These are phyloP conservation scores for Diaporthe humulicola DNA, from an alignment of 2,329 filamentous ascomycete species.

Conservation along the genomic window DNA sequence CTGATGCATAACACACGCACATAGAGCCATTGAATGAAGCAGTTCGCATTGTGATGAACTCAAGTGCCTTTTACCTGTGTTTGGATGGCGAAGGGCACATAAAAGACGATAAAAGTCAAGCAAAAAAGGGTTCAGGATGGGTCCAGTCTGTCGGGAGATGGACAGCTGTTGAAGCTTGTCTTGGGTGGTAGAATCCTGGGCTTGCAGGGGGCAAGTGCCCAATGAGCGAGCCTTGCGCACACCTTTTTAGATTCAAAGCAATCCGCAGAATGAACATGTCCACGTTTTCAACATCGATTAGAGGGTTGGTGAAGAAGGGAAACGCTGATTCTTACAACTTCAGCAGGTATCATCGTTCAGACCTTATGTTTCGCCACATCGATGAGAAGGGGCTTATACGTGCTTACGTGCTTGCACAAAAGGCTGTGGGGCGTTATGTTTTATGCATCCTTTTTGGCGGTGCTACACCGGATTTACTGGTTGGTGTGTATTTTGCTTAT, in stretches of 20 bases:
- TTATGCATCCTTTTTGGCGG: background rate
- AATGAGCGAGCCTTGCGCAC: no score
- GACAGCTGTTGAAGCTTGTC: no score
- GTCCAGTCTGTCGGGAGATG: no score
- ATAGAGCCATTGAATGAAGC: background rate
- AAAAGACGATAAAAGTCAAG: no score
- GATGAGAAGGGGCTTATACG: background rate
- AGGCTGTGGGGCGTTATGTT: background rate
- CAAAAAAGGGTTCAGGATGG: no score
- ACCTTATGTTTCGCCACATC: background rate
- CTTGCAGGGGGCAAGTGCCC: no score
- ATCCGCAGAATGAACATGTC: no score
- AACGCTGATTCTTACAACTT: background rate
- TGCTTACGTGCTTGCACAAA: background rate
- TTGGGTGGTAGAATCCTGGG: no score
- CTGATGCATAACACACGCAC: background rate
- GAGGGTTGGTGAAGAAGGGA: background rate
- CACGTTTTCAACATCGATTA: background rate
- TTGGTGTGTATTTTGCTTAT: background rate
- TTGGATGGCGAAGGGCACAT: no score
- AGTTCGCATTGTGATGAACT: background rate
- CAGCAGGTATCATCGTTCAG: background rate
- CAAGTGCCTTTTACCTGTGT: background rate
- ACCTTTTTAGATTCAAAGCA: no score
- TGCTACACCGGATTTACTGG: background rate